Evolutionary conservation across 345 rosid species (phyloP), one percentile per base, ranked within the genome.

Genomic region (Lepidium didymum): DNA sequence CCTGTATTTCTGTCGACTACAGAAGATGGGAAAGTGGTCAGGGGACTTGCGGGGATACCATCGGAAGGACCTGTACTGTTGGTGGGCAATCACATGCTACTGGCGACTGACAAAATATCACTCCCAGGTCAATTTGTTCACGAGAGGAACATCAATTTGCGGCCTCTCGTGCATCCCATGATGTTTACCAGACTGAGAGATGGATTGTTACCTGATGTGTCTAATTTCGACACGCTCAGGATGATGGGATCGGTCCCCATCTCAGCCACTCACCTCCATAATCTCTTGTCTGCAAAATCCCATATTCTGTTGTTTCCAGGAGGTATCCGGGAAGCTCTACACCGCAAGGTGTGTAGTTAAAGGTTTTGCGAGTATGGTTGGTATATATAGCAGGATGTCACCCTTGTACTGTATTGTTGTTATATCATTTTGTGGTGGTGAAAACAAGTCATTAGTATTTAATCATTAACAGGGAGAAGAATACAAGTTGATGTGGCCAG

Each of bases 31-130:
- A 81, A 78, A 75, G 65, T 91, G 47, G 90, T 89, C 51, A 84
- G 45, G 67, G 86, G 97, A 51, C 87, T 91, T 36, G 86, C 77
- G 7, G 97, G 97, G 54, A 58, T 91, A 72, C 92, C 90, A 36
- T 78, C 81, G 3, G 86, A 91, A 41, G 97, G 94, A 56, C 97
- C 97, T 16, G 94, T 91, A 41, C 62, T 91, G 70, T 73, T 77
- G 12, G 92, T 91, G 37, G 96, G 97, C 19, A 85, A 91, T 78
- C 96, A 91, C 68, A 87, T 87, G 94, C 70, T 91, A 50, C 65
- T 84, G 46, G 97, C 94, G 45, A 21, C 80, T 10, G 97, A 91
- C 27, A 18, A 82, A 64, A 33, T 68, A 47, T 84, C 93, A 7
- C 21, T 91, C 62, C 67, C 85, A n/a, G 54, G 60, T 54, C 81